phyloP scores from a whole-genome alignment of 305 asterid genomes.

The Fraxinus latifolia region DNA sequence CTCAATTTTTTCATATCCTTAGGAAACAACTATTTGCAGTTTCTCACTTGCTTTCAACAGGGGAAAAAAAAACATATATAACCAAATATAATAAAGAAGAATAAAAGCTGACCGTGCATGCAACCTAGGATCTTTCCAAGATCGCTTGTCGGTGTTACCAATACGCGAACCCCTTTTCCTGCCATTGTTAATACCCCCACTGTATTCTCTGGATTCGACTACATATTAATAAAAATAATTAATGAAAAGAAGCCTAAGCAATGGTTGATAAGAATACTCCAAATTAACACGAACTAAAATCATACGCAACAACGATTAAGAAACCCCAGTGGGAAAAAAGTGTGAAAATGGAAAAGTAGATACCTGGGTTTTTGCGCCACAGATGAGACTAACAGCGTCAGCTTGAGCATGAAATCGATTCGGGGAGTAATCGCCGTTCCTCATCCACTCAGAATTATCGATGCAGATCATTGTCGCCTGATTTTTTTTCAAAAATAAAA shows the following conservation, averaged over 20 bases:
- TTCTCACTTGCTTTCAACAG: not conserved
- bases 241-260: conserved; percentile 10
- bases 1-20: not conserved
- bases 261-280: conserved; percentile 3
- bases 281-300: not conserved
- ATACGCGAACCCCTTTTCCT: conserved; percentile 89
- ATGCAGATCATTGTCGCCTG: conserved; percentile 97
- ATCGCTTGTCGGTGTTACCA: conserved; percentile 95
- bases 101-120: conserved; percentile 78
- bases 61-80: not conserved
- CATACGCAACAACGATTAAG: not conserved
- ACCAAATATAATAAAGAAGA: not conserved
- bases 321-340: conserved; percentile 5
- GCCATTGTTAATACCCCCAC: conserved; percentile 97
- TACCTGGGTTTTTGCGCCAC: conserved; percentile 98
- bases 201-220: conserved; percentile 97
- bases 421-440: conserved; percentile 93
- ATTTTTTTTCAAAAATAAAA: not conserved
- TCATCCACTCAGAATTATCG: conserved; percentile 98
- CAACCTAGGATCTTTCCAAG: conserved; percentile 97
- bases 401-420: conserved; percentile 87
- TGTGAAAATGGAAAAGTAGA: not conserved
- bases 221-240: conserved; percentile 12
- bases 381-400: conserved; percentile 88
- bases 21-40: not conserved